Evolutionary conservation across 2,329 filamentous ascomycete genomes (phyloP), one percentile per base, ranked within the genome.

Genomic region (Metarhizium brunneum): DNA sequence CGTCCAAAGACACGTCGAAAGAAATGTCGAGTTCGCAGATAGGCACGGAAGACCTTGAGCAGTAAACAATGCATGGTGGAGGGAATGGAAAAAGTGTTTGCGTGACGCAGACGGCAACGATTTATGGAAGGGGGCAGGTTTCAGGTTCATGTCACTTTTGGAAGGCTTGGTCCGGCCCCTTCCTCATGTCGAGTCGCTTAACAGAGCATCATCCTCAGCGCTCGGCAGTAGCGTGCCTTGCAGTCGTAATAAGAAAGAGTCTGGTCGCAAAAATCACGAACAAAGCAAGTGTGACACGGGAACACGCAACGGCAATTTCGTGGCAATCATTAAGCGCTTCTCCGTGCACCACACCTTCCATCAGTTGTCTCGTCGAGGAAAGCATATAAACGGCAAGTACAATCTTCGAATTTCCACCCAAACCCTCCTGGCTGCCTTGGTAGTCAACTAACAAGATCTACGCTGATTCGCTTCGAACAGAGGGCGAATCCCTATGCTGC

Each of bases 401-500:
- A 36, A 36, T 36, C 5, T 36, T 14, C 25, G 25, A 25, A 16
- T 43, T 18, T 43, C 16, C 11, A n/a, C 13, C 8, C 6, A 16
- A 43, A 25, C 3, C 25, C 25, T 18, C 40, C 3, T 18, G 6
- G 6, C 16, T 25, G 11, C 40, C 40, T 36, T 6, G 16, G 8
- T 18, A 43, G 14, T 16, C 40, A 3, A 3, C 10, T 14, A n/a
- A 52, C 43, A 64, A 25, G 32, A 61, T 59, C 36, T 63, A 57
- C 60, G 63, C 59, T 47, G 57, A 54, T 48, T 60, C 62, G 11
- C 61, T 61, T 3, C 49, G 18, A 3, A 29, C 53, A 3, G 63
- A 66, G 50, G 60, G 58, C 11, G 64, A 63, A 5, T 56, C 60
- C 43, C 59, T 52, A 14, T 57, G 53, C 47, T 58, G 56, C 16